phyloP scores from a whole-genome alignment of 129 eudicot genomes.

The Centrapalus pauciflorus region DNA sequence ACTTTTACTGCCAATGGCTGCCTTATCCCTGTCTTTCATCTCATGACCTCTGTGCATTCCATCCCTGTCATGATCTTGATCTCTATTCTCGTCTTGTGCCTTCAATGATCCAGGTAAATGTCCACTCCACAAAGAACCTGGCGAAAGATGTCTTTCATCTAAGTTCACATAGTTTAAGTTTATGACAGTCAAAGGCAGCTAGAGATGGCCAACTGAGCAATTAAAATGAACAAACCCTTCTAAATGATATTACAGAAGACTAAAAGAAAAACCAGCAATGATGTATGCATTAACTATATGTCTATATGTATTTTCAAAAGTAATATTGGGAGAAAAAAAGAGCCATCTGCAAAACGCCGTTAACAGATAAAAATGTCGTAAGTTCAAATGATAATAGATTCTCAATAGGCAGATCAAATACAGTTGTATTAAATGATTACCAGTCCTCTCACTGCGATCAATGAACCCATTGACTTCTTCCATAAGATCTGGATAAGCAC shows the following conservation, averaged over 20 bases:
- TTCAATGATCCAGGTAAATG: slow-evolving; percentile 34
- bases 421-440: slow-evolving; percentile 33
- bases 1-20: slow-evolving; percentile 38
- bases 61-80: slow-evolving; percentile 39
- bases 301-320: slow-evolving; percentile 32
- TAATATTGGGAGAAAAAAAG: slow-evolving; percentile 27
- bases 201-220: background rate
- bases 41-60: slow-evolving; percentile 42
- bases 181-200: slow-evolving; percentile 6
- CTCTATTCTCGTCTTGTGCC: slow-evolving; percentile 49
- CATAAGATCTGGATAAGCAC: slow-evolving; percentile 60
- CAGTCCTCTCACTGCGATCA: slow-evolving; percentile 52
- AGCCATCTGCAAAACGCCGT: too few relatives aligned
- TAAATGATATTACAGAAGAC: too few relatives aligned
- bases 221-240: background rate
- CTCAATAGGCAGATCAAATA: slow-evolving; percentile 8
- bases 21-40: slow-evolving; percentile 44
- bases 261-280: background rate
- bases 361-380: slow-evolving; percentile 6
- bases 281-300: background rate
- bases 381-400: background rate
- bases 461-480: slow-evolving; percentile 62
- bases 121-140: slow-evolving; percentile 56
- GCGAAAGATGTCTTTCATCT: background rate
- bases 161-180: slow-evolving; percentile 7